Conservation (phyloP, 1,284 basidiomycete species). For the Wallemia ichthyophaga region DNA sequence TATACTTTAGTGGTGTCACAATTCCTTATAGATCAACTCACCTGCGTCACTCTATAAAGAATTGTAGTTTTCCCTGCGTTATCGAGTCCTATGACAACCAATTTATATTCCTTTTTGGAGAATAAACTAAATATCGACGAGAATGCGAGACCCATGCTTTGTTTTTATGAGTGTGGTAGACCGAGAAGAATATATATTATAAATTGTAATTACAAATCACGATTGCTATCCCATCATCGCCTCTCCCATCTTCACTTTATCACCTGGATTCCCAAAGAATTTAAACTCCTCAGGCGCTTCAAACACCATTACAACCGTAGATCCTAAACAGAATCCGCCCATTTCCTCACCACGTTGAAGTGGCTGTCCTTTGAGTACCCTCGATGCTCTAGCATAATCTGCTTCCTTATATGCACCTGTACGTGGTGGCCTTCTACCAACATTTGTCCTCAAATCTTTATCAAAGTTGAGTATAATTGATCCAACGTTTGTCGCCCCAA, state of each 20-base stretch:
- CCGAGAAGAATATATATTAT: not conserved
- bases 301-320: constrained; percentile 86
- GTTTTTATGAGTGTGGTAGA: not conserved
- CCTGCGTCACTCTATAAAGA: not conserved
- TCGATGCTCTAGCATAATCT: constrained; percentile 49
- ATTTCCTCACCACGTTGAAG: constrained; percentile 68
- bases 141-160: not conserved
- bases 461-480: constrained; percentile 95
- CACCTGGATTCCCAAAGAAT: constrained; percentile 47
- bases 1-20: too few species aligned
- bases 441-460: constrained; percentile 56
- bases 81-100: not conserved
- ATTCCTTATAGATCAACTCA: not conserved
- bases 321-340: constrained; percentile 86
- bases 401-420: constrained; percentile 80
- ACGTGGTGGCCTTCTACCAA: constrained; percentile 32
- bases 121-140: not conserved
- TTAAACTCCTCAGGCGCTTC: constrained; percentile 66
- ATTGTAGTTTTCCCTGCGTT: constrained; percentile 1
- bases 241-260: constrained; percentile 71
- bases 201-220: too few species aligned
- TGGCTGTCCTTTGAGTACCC: constrained; percentile 63
- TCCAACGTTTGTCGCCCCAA: constrained; percentile 93
- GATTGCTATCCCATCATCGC: constrained; percentile 12
- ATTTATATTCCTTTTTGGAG: not conserved